Evolutionary conservation across 371 early-diverging fungal genomes (phyloP).

Genomic region (Apophysomyces elegans): DNA sequence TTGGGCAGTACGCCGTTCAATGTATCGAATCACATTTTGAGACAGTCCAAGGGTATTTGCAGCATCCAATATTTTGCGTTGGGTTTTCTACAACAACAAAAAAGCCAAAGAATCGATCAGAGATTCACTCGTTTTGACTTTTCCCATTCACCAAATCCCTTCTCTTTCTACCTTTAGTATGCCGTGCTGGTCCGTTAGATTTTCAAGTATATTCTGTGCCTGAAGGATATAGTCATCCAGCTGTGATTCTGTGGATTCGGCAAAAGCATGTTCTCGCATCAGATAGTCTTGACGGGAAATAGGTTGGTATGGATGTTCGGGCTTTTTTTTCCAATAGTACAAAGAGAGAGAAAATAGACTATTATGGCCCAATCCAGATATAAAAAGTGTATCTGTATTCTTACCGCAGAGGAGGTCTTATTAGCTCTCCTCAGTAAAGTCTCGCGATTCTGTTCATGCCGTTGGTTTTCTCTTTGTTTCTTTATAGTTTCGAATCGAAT

Average conservation of each 20-base stretch:
- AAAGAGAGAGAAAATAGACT: constrained; percentile 10
- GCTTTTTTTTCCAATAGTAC: constrained; percentile 24
- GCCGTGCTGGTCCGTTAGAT: constrained; percentile 78
- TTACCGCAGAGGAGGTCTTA: constrained; percentile 19
- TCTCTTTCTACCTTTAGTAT: constrained; percentile 68
- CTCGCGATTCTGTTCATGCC: constrained; percentile 52
- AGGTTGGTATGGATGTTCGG: constrained; percentile 54
- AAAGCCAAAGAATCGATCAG: too few relatives aligned
- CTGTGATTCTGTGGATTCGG: constrained; percentile 60
- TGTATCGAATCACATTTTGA: constrained; percentile 80
- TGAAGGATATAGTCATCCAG: constrained; percentile 78
- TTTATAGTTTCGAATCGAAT: constrained; percentile 59
- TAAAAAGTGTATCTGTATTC: not conserved
- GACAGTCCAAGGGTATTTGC: constrained; percentile 85
- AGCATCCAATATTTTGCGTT: constrained; percentile 75
- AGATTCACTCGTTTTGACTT: not conserved
- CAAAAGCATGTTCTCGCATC: constrained; percentile 52
- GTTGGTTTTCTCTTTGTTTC: constrained; percentile 54
- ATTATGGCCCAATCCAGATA: not conserved
- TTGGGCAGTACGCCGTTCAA: constrained; percentile 78
- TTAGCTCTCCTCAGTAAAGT: constrained; percentile 53
- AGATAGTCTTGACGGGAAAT: constrained; percentile 44
- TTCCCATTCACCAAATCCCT: not conserved
- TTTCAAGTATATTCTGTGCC: constrained; percentile 69
- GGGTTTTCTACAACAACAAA: constrained; percentile 62